Evolutionary conservation across 2,329 filamentous ascomycete genomes (phyloP), one percentile per base, ranked within the genome.

Genomic region (Botrytis elliptica): DNA sequence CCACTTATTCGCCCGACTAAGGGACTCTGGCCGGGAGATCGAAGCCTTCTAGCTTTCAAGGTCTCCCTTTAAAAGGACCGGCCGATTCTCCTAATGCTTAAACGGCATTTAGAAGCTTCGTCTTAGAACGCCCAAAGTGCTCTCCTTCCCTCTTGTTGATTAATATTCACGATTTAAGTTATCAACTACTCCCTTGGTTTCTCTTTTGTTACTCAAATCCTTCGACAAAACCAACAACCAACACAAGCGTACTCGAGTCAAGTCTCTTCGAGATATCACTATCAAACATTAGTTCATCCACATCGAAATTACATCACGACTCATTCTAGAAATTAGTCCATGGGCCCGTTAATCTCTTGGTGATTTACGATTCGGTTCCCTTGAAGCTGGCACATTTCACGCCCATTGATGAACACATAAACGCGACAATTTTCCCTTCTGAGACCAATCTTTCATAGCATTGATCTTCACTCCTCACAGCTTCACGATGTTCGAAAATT

Each of bases 401-500:
- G 38, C 5, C n/a, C 20, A 8, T 70, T 42, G 67, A 70, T 70
- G 67, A 29, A 25, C 52, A 44, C n/a, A 36, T 44, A 60, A 46
- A 36, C n/a, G 33, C 55, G 16, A 62, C n/a, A 62, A 36, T 55
- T 42, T 18, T 36, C n/a, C 42, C 62, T 59, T 67, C 22, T 66
- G 25, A 52, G 29, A 33, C 44, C 20, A 10, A 67, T 20, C 52
- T 57, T n/a, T 29, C 38, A 46, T 16, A 33, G 22, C 3, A 49
- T 22, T n/a, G 29, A 25, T 18, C 12, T 40, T n/a, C 33, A 71
- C 44, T 44, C 20, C 25, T 67, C 18, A n/a, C 38, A 62, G 20
- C 46, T 55, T 25, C 66, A 33, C 5, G 1, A 73, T 73, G 71
- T 73, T 73, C 22, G 71, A 73, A 2, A 63, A 73, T 25, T 73